Evolutionary conservation across 768 basidiomycete species (phyloP), one percentile per base, ranked within the genome.

Genomic region (Lentinula raphanica): DNA sequence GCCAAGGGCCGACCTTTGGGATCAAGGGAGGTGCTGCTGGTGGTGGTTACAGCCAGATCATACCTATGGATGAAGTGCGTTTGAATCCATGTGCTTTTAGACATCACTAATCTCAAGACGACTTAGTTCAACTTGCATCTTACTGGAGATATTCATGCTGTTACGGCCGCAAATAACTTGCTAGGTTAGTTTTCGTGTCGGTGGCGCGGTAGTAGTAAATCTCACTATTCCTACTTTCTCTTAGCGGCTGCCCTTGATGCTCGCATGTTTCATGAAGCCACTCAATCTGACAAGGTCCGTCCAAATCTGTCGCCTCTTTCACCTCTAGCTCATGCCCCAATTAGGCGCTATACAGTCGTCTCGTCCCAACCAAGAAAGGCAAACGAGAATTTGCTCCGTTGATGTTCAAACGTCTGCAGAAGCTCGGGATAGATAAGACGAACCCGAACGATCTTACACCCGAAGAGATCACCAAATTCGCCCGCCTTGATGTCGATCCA

Each of bases 11-110:
- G 32, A 98, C 96, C 0, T 99, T 98, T 69, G 96, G 96, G 64
- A 97, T 99, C 79, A 99, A 99, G 74, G 96, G 96, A 64, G 97
- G 96, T 65, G 96, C 96, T 36, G 96, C 96, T 42, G 96, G 97
- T 39, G 96, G 96, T 60, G 96, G 96, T 54, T 99, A 98, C 77
- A 94, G 92, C 69, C 95, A 97, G 69, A 92, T 99, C 67, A 98
- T 98, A 74, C 96, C 96, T 40, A 98, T 98, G 96, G 96, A 98
- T 67, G 96, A 53, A 28, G 51, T 53, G 35, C 23, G 51, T 53
- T 19, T 32, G 31, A 28, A 19, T 21, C 27, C 42, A 1, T 13
- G 54, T 66, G 44, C 68, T 46, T n/a, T 21, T 36, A 54, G 45
- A 39, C 53, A 29, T 32, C 40, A 11, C 2, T 21, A 32, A 21